Evolutionary conservation across 2,329 filamentous ascomycete species (phyloP).

Genomic region (Hypoxylon rubiginosum): DNA sequence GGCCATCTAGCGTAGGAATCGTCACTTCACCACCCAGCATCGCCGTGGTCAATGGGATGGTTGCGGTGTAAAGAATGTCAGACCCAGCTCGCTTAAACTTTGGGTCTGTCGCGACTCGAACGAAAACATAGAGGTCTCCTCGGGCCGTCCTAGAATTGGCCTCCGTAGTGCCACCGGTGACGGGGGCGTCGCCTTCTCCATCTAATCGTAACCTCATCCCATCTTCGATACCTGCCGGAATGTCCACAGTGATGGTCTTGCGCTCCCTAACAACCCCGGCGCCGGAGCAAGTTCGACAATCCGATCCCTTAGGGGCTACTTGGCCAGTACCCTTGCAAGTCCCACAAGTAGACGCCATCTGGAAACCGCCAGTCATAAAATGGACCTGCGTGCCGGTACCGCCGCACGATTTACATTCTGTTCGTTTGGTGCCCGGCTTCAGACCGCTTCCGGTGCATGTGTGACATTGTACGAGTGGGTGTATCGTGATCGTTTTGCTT

Average conservation of each 20-base stretch:
- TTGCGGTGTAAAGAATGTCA: slow-evolving; percentile 92
- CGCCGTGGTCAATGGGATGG: slow-evolving; percentile 92
- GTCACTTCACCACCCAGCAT: slow-evolving; percentile 90
- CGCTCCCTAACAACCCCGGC: slow-evolving; percentile 87
- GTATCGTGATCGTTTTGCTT: slow-evolving; percentile 87
- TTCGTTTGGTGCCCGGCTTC: slow-evolving; percentile 81
- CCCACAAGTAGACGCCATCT: slow-evolving; percentile 92
- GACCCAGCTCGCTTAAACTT: slow-evolving; percentile 90
- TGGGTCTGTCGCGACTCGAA: slow-evolving; percentile 88
- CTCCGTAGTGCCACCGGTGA: slow-evolving; percentile 77
- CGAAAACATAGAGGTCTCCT: slow-evolving; percentile 92
- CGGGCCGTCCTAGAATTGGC: slow-evolving; percentile 74
- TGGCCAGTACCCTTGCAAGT: slow-evolving; percentile 84
- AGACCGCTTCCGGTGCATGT: slow-evolving; percentile 87
- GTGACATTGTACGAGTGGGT: slow-evolving; percentile 82
- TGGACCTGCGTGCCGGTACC: slow-evolving; percentile 90
- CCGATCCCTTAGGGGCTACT: slow-evolving; percentile 80
- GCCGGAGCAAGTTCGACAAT: slow-evolving; percentile 84
- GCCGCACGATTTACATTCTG: slow-evolving; percentile 82
- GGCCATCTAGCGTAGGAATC: slow-evolving; percentile 89
- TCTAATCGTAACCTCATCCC: slow-evolving; percentile 91
- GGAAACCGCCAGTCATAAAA: slow-evolving; percentile 92
- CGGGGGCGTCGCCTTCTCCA: slow-evolving; percentile 88
- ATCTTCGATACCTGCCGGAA: slow-evolving; percentile 95
- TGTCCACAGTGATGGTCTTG: slow-evolving; percentile 88